Percentiles rank a stretch among this genome's conserved stretches.
Conservation (phyloP, 2,329 filamentous ascomycete species). For the Bisporella sp. region DNA sequence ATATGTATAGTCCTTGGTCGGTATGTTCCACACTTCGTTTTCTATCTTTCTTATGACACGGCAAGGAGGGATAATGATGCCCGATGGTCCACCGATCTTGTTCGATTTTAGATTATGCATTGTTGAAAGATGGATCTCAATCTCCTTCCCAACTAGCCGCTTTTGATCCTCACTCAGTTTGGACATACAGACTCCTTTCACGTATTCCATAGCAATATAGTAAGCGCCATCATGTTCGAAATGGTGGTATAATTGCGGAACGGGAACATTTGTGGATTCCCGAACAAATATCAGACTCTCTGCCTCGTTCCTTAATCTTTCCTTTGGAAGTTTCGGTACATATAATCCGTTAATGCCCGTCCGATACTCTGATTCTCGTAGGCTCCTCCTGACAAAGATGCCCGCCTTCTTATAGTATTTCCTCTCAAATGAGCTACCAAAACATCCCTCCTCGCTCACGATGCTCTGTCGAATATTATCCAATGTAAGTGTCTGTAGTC, state of each 20-base stretch:
- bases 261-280: slow-evolving; percentile 1
- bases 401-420: background rate
- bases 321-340: background rate
- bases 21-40: background rate
- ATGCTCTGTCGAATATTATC: background rate
- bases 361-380: background rate
- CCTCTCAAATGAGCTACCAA: background rate
- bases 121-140: slow-evolving; percentile 4
- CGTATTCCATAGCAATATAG: slow-evolving; percentile 6
- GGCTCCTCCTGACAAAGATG: background rate
- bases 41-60: background rate
- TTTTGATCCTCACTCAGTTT: slow-evolving; percentile 1
- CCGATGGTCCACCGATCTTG: slow-evolving; percentile 18
- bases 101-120: slow-evolving; percentile 7
- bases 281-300: no score
- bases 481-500: background rate
- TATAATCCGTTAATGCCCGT: background rate
- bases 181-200: slow-evolving; percentile 6
- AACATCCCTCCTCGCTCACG: background rate
- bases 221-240: slow-evolving; percentile 9
- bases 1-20: background rate
- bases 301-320: background rate
- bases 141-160: slow-evolving; percentile 6
- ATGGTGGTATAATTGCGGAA: slow-evolving; percentile 4
- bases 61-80: background rate